Percentiles rank a stretch among this genome's conserved stretches.
Conservation (phyloP, 177 flowering plant genomes). For the Vitis hybrid region DNA sequence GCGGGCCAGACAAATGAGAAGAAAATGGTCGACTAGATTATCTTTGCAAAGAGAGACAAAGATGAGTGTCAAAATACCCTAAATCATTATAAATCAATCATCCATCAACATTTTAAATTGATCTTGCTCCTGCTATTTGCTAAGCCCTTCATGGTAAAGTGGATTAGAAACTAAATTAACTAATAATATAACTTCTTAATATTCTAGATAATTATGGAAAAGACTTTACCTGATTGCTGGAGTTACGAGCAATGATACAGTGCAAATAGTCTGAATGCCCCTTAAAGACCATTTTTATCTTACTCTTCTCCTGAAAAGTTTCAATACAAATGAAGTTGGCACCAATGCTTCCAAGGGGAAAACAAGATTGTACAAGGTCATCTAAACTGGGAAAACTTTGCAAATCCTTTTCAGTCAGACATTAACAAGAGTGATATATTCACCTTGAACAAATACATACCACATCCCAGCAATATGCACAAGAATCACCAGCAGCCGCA, state of each 20-base stretch:
- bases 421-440: slow-evolving; percentile 11
- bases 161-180: background rate
- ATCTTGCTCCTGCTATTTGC: no score
- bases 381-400: slow-evolving; percentile 7
- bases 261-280: slow-evolving; percentile 94
- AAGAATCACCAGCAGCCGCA: slow-evolving; percentile 92
- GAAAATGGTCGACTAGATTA: no score
- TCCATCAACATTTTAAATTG: no score
- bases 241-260: slow-evolving; percentile 65
- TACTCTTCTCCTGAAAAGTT: slow-evolving; percentile 61
- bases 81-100: no score
- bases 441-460: slow-evolving; percentile 55
- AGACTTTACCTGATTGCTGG: slow-evolving; percentile 64
- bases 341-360: background rate
- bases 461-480: slow-evolving; percentile 99
- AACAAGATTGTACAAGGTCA: background rate
- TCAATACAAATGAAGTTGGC: slow-evolving; percentile 2
- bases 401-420: background rate
- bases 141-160: background rate
- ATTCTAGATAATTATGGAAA: background rate
- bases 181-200: background rate
- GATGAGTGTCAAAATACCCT: no score
- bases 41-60: no score
- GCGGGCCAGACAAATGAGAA: no score
- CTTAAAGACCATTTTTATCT: slow-evolving; percentile 71